Base-by-base conservation (phyloP, 495 filamentous ascomycete genomes). In the Astrothelium macrocarpum region DNA sequence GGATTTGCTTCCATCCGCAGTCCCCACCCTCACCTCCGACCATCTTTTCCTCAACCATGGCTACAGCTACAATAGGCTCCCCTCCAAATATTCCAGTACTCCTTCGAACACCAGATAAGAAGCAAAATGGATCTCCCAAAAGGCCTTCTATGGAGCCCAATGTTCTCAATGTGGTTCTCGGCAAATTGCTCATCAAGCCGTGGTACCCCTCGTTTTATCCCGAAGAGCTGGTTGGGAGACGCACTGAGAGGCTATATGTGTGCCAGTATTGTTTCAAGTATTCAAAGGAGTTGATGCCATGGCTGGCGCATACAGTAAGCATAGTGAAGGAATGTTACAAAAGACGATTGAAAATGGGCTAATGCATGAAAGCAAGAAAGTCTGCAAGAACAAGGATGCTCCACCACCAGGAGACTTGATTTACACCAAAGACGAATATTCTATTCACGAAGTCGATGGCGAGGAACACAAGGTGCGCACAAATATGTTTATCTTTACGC, bases 181-280 rank as follows among this genome's bases (percentile, higher is more conserved):
- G 77, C 10, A 70, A 74, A 29, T 67, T 78, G 25, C 71, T 73
- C 59, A 75, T 79, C 65, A 73, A 75, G 64, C 75, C 77, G 25
- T 78, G 75, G 74, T 79, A 78, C 64, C 73, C 76, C 39, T 75
- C 72, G 9, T 77, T 79, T 70, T 79, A 79, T 63, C 73, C 76
- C 23, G 75, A 77, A 61, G 74, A 77, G 60, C 67, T 78, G 26
- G 66, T 78, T 14, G 72, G 73, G 28, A 64, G 66, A 5, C 43
- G 66, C 60, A 65, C 68, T 10, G 84, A 86, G 56, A 77, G 84
- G 59, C 79, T 98, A 11, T 95, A 91, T 66, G 87, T 97, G 43
- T 98, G 94, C 71, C 89, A 87, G 46, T 88, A 84, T 80, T 98
- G 94, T 77, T 97, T 97, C 79, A 90, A 88, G 68, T 98, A 98